These are phyloP conservation scores for Pythium aristosporum DNA, from an alignment of 352 stramenopile genomes.

Conservation along the genomic window DNA sequence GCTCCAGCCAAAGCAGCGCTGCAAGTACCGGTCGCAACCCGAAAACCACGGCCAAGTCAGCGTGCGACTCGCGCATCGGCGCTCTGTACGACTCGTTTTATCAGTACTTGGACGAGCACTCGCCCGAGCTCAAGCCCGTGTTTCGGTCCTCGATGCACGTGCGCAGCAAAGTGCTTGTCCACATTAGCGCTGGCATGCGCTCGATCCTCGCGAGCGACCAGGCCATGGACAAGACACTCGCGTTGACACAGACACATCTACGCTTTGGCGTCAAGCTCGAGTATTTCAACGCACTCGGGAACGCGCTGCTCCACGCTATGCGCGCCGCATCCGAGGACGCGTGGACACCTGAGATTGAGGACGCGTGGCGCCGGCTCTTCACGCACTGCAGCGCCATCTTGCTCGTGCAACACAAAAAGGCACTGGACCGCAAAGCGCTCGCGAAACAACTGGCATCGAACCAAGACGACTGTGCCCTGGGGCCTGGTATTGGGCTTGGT, in stretches of 20 bases:
- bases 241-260: slow-evolving; percentile 43
- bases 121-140: slow-evolving; percentile 43
- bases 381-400: slow-evolving; percentile 47
- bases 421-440: neutral
- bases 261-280: slow-evolving; percentile 51
- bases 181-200: slow-evolving; percentile 78
- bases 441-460: slow-evolving; percentile 16
- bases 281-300: slow-evolving; percentile 41
- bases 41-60: neutral
- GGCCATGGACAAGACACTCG: slow-evolving; percentile 71
- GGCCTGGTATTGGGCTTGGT: neutral
- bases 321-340: slow-evolving; percentile 35
- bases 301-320: slow-evolving; percentile 42
- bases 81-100: slow-evolving; percentile 55
- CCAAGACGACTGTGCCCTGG: neutral
- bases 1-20: slow-evolving; percentile 25
- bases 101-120: slow-evolving; percentile 41
- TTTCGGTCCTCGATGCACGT: slow-evolving; percentile 62
- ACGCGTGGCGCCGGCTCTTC: slow-evolving; percentile 46
- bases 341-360: slow-evolving; percentile 43
- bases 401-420: slow-evolving; percentile 39
- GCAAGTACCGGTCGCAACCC: neutral
- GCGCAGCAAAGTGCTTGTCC: slow-evolving; percentile 84
- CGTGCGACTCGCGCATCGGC: slow-evolving; percentile 14
- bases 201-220: slow-evolving; percentile 39